Evolutionary conservation across 2,329 filamentous ascomycete species (phyloP).

Genomic region (Aspergillus phoenicis): DNA sequence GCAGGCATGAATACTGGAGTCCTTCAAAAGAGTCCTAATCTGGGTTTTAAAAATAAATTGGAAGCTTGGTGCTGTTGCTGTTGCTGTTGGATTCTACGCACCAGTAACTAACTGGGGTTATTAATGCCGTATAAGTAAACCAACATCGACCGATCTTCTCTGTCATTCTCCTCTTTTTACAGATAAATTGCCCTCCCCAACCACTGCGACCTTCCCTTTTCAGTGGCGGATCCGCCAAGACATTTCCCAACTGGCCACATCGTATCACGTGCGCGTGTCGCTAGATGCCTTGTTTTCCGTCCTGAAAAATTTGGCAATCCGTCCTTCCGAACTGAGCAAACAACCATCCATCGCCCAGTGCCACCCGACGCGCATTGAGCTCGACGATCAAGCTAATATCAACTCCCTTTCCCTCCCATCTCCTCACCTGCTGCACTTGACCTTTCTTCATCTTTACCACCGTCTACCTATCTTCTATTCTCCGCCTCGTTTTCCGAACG

Average conservation of each 20-base stretch:
- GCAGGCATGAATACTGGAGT: slow-evolving; percentile 8
- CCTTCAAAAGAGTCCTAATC: background rate
- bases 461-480: background rate
- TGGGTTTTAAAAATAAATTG: background rate
- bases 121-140: background rate
- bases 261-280: slow-evolving; percentile 20
- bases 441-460: background rate
- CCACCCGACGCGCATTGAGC: slow-evolving; percentile 13
- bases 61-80: too few species aligned
- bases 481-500: slow-evolving; percentile 12
- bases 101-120: background rate
- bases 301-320: slow-evolving; percentile 33
- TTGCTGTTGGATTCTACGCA: too few species aligned
- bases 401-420: background rate
- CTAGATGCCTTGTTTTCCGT: slow-evolving; percentile 28
- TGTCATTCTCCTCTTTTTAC: too few species aligned
- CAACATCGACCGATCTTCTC: too few species aligned
- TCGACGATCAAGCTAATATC: slow-evolving; percentile 14
- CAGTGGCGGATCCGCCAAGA: slow-evolving; percentile 25
- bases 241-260: background rate
- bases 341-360: slow-evolving; percentile 17
- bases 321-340: slow-evolving; percentile 20
- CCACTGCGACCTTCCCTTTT: slow-evolving; percentile 8
- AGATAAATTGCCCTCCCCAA: background rate
- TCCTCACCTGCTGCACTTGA: background rate